Conservation (phyloP, 1,284 basidiomycete genomes). For the Blastosporella zonata region DNA sequence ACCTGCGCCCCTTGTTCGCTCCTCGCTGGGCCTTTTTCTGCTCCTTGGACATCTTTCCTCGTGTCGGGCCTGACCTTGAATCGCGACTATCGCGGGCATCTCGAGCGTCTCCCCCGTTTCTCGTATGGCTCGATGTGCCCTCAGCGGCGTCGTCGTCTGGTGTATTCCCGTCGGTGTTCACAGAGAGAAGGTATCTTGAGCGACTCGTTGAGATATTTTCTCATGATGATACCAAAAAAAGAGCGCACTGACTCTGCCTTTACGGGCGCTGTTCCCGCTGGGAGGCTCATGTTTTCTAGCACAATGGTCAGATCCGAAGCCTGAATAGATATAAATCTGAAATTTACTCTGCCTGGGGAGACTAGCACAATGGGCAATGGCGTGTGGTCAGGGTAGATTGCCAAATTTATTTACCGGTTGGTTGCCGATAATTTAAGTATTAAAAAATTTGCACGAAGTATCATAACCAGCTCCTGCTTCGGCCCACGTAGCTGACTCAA, state of each 20-base stretch:
- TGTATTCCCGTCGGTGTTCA: conserved; percentile 28
- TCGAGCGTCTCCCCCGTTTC: conserved; percentile 23
- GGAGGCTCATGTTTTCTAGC: conserved; percentile 16
- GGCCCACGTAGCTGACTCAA: too few relatives aligned
- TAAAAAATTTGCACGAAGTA: too few relatives aligned
- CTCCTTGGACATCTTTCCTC: conserved; percentile 42
- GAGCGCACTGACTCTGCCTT: conserved; percentile 72
- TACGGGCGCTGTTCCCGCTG: conserved; percentile 66
- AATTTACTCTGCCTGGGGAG: background rate
- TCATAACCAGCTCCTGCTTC: too few relatives aligned
- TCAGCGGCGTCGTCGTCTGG: conserved; percentile 81
- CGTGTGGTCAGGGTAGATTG: too few relatives aligned
- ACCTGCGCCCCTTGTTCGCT: conserved; percentile 75
- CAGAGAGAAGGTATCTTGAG: conserved; percentile 58
- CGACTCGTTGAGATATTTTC: conserved; percentile 1
- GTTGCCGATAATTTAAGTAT: too few relatives aligned
- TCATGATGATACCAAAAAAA: background rate
- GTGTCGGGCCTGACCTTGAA: conserved; percentile 28
- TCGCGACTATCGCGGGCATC: conserved; percentile 18
- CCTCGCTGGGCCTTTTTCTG: conserved; percentile 74
- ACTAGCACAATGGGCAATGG: too few relatives aligned
- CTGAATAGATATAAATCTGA: background rate
- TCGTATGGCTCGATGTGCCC: conserved; percentile 46
- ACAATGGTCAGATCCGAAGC: background rate
- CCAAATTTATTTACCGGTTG: too few relatives aligned